These are phyloP conservation scores for Pestalotiopsis sp. DNA, from an alignment of 2,329 filamentous ascomycete genomes.

Conservation along the genomic window DNA sequence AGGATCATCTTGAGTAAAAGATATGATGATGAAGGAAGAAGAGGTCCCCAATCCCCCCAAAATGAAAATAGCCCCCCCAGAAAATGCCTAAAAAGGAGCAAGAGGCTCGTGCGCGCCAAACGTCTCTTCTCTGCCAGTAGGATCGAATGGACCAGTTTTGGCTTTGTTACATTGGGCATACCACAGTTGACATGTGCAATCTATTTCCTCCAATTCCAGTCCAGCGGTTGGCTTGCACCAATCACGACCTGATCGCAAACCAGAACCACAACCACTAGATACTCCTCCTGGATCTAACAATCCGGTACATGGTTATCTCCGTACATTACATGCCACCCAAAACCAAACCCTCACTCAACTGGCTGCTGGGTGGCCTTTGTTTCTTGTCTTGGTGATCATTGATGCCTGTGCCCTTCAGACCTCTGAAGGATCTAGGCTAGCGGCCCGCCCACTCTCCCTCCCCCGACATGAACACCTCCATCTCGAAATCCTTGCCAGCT, in stretches of 20 bases:
- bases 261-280: neutral
- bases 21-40: neutral
- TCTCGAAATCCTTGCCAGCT: neutral
- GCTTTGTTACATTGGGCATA: neutral
- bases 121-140: neutral
- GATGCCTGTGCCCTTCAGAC: neutral
- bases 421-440: neutral
- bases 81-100: neutral
- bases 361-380: neutral
- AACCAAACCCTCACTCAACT: too few relatives aligned
- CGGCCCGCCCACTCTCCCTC: neutral
- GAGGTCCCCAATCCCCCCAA: neutral
- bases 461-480: neutral
- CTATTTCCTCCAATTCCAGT: neutral
- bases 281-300: neutral
- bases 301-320: neutral
- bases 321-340: neutral
- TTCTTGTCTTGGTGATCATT: neutral
- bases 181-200: neutral
- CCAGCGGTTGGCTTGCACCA: neutral
- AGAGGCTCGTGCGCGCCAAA: neutral
- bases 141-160: neutral
- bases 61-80: neutral
- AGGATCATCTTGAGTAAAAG: neutral
- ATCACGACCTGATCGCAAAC: neutral